phyloP scores from a whole-genome alignment of 179 eudicot genomes.

The Silene vulgaris region DNA sequence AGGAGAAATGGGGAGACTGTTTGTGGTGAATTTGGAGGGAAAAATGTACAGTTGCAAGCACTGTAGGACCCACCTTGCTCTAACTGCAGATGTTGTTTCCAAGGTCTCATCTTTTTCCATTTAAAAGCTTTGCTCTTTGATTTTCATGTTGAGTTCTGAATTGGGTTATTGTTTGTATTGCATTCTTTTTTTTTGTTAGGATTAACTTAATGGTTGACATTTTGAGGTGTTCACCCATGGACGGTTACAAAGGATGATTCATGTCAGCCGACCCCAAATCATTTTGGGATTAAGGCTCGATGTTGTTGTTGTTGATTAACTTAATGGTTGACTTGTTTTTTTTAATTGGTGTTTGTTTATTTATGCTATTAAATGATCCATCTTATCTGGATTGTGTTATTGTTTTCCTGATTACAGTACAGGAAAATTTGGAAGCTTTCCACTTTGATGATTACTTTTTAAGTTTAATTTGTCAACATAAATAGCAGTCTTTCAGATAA shows the following conservation, averaged over 20 bases:
- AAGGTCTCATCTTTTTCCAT: conserved; percentile 46
- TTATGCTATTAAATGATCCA: conserved; percentile 4
- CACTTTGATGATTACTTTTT: background rate
- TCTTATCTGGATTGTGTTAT: conserved; percentile 12
- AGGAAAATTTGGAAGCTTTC: background rate
- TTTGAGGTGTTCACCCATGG: no score
- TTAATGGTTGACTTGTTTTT: conserved; percentile 14
- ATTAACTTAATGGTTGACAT: background rate
- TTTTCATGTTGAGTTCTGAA: conserved; percentile 15
- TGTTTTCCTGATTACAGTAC: background rate
- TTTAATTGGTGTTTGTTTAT: conserved; percentile 8
- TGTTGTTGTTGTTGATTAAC: no score
- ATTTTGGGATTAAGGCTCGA: no score
- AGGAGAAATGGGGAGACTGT: conserved; percentile 61
- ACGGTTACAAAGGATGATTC: no score
- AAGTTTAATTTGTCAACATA: background rate
- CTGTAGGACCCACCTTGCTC: conserved; percentile 74
- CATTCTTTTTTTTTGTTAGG: conserved; percentile 11
- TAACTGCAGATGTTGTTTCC: conserved; percentile 59
- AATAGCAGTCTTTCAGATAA: background rate
- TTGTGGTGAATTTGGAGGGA: conserved; percentile 73
- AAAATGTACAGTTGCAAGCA: conserved; percentile 76
- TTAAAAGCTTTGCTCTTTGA: background rate
- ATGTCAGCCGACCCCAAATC: no score
- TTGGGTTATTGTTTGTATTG: conserved; percentile 17